Conservation (phyloP, 768 basidiomycete species). For the Saitozyma sp. region DNA sequence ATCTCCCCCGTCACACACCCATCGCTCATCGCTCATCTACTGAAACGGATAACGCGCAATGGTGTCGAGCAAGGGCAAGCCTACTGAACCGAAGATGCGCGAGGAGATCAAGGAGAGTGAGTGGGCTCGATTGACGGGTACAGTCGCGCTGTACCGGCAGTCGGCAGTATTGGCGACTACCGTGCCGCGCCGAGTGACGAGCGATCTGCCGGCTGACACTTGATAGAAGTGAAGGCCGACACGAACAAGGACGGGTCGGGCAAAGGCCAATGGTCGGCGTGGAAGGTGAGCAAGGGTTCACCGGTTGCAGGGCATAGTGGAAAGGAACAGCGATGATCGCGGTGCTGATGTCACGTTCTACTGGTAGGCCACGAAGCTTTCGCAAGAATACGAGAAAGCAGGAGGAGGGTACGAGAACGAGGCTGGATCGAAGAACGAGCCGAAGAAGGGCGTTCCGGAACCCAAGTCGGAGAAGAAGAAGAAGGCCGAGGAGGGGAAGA, state of each 20-base stretch:
- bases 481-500: constrained; percentile 17
- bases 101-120: constrained; percentile 48
- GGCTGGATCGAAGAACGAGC: constrained; percentile 51
- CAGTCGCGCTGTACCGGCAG: not conserved
- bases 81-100: constrained; percentile 46
- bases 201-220: constrained; percentile 8
- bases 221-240: constrained; percentile 44
- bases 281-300: constrained; percentile 41
- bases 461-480: constrained; percentile 42
- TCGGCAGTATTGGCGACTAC: not conserved
- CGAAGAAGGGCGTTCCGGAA: constrained; percentile 44
- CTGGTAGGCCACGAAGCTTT: constrained; percentile 36
- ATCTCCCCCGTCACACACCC: too few relatives aligned
- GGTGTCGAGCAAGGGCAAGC: constrained; percentile 51
- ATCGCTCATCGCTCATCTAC: not conserved
- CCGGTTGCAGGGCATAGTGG: not conserved
- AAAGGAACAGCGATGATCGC: too few relatives aligned
- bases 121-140: constrained; percentile 7
- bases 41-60: constrained; percentile 18
- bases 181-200: not conserved
- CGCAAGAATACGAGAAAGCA: constrained; percentile 48
- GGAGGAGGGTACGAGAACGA: constrained; percentile 49
- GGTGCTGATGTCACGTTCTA: not conserved
- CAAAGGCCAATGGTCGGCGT: constrained; percentile 48
- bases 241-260: constrained; percentile 51